Base-by-base conservation (phyloP, 2,329 filamentous ascomycete species). In the Diaporthe vaccinii region DNA sequence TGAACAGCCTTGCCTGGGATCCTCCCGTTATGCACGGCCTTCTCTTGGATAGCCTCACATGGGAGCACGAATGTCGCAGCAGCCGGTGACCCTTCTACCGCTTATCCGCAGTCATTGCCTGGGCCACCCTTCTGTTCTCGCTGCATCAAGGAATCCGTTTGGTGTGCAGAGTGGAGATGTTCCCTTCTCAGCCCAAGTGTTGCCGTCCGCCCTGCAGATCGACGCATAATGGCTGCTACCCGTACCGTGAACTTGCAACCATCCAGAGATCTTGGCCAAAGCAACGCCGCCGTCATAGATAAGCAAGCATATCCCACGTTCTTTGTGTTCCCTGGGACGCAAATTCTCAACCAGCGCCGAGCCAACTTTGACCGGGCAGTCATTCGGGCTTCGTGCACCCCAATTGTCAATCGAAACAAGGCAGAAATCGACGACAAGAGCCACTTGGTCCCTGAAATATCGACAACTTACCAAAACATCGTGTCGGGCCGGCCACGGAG, bases 151-250 rank as follows among this genome's bases (percentile, higher is more conserved):
- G 20, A 67, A 55, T 22, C 4, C 34, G 2, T 25, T 36, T 34
- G 34, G 31, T 44, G 51, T 46, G 39, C 28, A 69, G 49, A 46
- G 71, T 73, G 71, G 71, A 67, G 71, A 61, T 73, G 34, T 22
- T 53, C 58, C 46, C 25, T 73, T 55, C 58, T 28, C 71, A 65
- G 46, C 53, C 44, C 58, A 55, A 44, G 51, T 31, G 36, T 65
- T 55, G 34, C 70, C 58, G 46, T n/a, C 20, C 22, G 46, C 39
- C 36, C 70, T 31, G 70, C 46, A 55, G 58, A 65, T 34, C 58
- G 39, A 51, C 58, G 17, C 34, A 53, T n/a, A 14, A 65, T 28
- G 36, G 46, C 36, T 44, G n/a, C 12, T 69, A 49, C 49, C 49
- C 71, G 36, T 41, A 34, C 49, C n/a, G 39, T 44, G 36, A 55